Conservation (phyloP, 768 basidiomycete genomes). For the Clathrus columnatus region DNA sequence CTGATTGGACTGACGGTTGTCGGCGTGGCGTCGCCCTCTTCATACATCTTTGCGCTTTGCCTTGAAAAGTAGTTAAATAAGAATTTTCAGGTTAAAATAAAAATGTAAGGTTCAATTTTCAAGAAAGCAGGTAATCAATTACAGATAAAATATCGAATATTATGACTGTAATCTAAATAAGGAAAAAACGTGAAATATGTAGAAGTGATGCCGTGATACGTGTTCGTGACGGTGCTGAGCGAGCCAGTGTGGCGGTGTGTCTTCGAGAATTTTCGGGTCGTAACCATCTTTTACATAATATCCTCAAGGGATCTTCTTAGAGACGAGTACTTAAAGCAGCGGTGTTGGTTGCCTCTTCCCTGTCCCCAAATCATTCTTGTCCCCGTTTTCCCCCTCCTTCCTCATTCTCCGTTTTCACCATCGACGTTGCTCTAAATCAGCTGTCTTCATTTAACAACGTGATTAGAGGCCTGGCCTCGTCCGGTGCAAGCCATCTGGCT, state of each 20-base stretch:
- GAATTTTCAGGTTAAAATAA: no score
- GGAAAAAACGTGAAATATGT: not conserved
- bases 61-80: no score
- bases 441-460: not conserved
- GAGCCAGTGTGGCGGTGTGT: not conserved
- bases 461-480: conserved; percentile 7
- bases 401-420: not conserved
- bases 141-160: no score
- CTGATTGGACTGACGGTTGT: no score
- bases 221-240: no score
- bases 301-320: not conserved
- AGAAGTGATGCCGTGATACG: no score
- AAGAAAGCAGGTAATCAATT: no score
- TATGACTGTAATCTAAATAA: no score
- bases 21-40: no score
- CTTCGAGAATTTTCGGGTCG: not conserved
- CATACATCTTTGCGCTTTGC: no score
- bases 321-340: not conserved
- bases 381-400: not conserved
- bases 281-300: not conserved
- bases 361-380: not conserved
- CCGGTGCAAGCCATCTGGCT: conserved; percentile 6
- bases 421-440: not conserved
- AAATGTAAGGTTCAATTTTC: no score
- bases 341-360: not conserved